Conservation (phyloP, 169 alveolate species). For the Cryptosporidium ubiquitum region DNA sequence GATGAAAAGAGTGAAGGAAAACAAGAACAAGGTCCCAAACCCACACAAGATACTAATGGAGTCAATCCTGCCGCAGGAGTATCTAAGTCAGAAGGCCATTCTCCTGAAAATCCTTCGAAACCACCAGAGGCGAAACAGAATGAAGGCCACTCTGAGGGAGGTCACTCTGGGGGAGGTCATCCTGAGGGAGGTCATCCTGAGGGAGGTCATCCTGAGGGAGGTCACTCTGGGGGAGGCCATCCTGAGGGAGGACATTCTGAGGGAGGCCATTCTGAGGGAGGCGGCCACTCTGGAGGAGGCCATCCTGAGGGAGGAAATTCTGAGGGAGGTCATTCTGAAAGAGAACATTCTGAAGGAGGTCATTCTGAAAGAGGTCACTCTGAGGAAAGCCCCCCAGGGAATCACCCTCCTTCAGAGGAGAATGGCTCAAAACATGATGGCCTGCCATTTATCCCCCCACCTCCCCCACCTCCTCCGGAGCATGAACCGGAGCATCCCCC, state of each 20-base stretch:
- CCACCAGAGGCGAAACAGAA: not conserved
- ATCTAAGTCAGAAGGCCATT: slow-evolving; percentile 1
- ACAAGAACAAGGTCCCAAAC: not conserved
- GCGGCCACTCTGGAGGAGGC: not conserved
- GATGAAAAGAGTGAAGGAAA: not conserved
- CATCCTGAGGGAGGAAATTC: too few species aligned
- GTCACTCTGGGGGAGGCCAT: not conserved
- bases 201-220: not conserved
- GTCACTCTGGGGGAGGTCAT: not conserved
- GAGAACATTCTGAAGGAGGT: too few species aligned
- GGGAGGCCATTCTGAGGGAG: not conserved
- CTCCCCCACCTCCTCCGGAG: not conserved
- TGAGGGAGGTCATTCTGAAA: too few species aligned
- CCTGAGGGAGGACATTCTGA: not conserved
- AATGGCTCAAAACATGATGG: not conserved
- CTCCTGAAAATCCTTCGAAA: not conserved
- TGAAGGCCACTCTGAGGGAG: not conserved
- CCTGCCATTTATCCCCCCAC: slow-evolving; percentile 13
- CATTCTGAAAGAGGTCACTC: not conserved
- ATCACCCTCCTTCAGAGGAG: not conserved
- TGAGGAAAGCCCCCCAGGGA: not conserved
- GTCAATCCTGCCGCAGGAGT: slow-evolving; percentile 21
- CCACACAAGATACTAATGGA: slow-evolving; percentile 34
- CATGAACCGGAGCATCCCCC: not conserved
- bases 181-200: not conserved